Evolutionary conservation across 306 rosid species (phyloP), one percentile per base, ranked within the genome.

Genomic region (Mucuna pruriens): DNA sequence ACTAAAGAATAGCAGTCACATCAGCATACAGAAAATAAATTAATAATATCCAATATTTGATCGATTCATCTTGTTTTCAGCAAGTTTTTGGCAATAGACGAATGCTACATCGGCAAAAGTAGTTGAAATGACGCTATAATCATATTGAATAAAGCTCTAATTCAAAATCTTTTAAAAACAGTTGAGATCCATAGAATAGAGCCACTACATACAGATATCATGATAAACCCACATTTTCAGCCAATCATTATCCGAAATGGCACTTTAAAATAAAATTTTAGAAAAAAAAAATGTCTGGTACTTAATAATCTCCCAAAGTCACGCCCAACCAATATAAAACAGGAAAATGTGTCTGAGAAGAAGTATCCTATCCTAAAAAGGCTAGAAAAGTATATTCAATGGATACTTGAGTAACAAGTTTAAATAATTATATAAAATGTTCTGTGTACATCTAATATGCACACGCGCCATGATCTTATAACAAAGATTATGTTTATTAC

Each of bases 371-470:
- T 46, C 38, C 74, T 76, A 16, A 45, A 62, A 61, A 42, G 70
- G 58, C 71, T 60, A 76, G 15, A 34, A 60, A 75, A 62, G 48
- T 33, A 61, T 63, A 76, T 76, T 76, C 36, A 76, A 76, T 29
- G 80, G 7, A 76, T 11, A 19, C 81, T 77, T 77, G 26, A 63
- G 73, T 46, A 63, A 77, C 81, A 77, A 63, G 81, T 40, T 33
- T 45, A 46, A 74, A 76, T 46, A n/a, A 76, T 76, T 39, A 62
- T 76, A 23, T 31, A 29, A 42, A 58, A 57, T 60, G 42, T 57
- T 58, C 26, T 42, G 17, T 57, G 38, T 7, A 76, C 17, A 39
- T 75, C n/a, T 19, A 19, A 11, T 54, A 51, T 17, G 16, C 45
- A 5, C 65, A 72, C 33, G 9, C 63, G 26, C 25, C 52, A 74